Conservation (phyloP, 2,329 filamentous ascomycete genomes). For the Beauveria caledonica region DNA sequence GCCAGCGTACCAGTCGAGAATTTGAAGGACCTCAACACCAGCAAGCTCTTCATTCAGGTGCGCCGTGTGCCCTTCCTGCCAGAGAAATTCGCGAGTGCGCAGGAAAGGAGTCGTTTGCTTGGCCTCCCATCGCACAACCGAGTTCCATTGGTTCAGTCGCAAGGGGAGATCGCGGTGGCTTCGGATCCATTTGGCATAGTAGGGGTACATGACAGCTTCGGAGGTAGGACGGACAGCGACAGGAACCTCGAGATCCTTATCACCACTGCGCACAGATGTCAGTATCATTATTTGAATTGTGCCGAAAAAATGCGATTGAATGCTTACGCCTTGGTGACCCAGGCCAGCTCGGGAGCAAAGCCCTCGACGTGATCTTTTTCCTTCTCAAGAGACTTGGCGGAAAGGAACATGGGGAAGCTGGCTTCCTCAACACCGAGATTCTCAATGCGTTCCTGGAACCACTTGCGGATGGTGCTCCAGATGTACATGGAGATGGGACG, state of each 20-base stretch:
- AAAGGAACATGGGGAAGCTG: conserved; percentile 95
- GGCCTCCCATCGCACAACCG: conserved; percentile 86
- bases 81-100: conserved; percentile 88
- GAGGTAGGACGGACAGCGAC: conserved; percentile 61
- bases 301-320: background rate
- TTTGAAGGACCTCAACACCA: conserved; percentile 79
- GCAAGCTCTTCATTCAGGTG: conserved; percentile 79
- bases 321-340: conserved; percentile 74
- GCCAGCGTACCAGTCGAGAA: conserved; percentile 84
- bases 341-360: conserved; percentile 89
- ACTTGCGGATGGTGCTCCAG: conserved; percentile 57
- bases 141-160: conserved; percentile 97
- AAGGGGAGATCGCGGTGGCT: conserved; percentile 91
- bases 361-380: conserved; percentile 98
- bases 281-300: background rate
- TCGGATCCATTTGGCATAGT: conserved; percentile 95
- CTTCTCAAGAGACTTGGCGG: conserved; percentile 73
- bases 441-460: conserved; percentile 72
- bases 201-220: conserved; percentile 85
- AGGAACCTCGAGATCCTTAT: conserved; percentile 80
- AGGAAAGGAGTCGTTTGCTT: conserved; percentile 88
- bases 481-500: conserved; percentile 62
- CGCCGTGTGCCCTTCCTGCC: conserved; percentile 92
- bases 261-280: conserved; percentile 50
- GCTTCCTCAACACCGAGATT: conserved; percentile 88